Base-by-base conservation (phyloP, 1,139 yeast species). In the Pichia sp. region DNA sequence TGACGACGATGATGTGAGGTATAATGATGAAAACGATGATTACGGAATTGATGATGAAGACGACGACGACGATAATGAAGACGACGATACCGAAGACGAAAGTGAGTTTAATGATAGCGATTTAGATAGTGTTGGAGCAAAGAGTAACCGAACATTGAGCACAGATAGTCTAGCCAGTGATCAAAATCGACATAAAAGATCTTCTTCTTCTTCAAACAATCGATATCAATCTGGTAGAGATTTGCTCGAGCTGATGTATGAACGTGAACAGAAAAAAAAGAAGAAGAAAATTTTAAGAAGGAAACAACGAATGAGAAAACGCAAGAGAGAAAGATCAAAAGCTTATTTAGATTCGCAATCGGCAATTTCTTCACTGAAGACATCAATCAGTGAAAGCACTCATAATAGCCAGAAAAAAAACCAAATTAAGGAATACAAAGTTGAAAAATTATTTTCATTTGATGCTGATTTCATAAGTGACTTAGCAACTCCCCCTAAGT, bases 381-480 rank as follows among this genome's bases (percentile, higher is more conserved):
- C 56, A 2, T 15, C 54, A 23, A 19, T 15, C 7, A 47, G 49
- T 44, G 16, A 11, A 3, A 53, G 40, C 29, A 50, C 31, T n/a
- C 46, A 49, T 11, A 54, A 49, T 13, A 16, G 45, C 38, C 23
- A 49, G 8, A 2, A 41, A 4, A 26, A 31, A 23, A 48, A 30
- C 38, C 34, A 42, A 11, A 51, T 43, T 15, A 55, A 52, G 16
- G 59, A 56, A 34, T 50, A 59, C 23, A 57, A 54, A 45, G 50
- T 63, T 38, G 62, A 61, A 23, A 77, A 74, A 55, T 76, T 89
- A 2, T 82, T 88, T 67, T 96, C 95, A 0, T 84, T 89, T 56
- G 96, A 90, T 56, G 76, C 84, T 0, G 88, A 85, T 49, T 87
- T 90, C 64, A 73, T 93, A 5, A 82, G 93, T 48, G 97, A 92